Base-by-base conservation (phyloP, 148 eudicot genomes). In the Pharnaceum exiguum region DNA sequence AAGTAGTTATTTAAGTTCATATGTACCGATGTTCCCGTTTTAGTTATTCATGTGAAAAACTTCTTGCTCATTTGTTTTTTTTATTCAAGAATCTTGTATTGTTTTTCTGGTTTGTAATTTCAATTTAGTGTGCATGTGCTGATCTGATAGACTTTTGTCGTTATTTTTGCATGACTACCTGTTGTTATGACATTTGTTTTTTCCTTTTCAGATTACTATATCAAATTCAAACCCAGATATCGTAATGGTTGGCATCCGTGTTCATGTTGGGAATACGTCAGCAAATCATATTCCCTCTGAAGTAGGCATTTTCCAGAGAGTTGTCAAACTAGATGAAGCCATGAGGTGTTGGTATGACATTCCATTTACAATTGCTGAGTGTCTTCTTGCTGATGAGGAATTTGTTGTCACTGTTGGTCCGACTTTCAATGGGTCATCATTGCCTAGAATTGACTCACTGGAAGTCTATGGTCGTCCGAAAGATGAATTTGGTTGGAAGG, bases 401-500 rank as follows among this genome's bases (percentile, higher is more conserved):
- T 79, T 82, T 57, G 67, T 77, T 37, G 72, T 94, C 29, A 71
- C 83, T 44, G 67, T 94, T 56, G 96, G 99, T 26, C 79, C 91
- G 31, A 77, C 96, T 72, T 84, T 86, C 60, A 77, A 73, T 75
- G 88, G 89, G 25, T 84, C 96, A 33, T 52, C 91, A 47, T 70
- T 80, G 66, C 85, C 96, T 16, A 80, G 99, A 72, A 79, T 94
- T 52, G 99, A 94, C 71, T 82, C 95, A 8, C 57, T 94, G 65
- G 99, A 94, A 73, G 82, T 94, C 60, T 94, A 94, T 80, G 99
- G 99, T 49, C 89, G 96, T 37, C 91, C 89, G 26, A 94, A 94
- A 75, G 99, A 94, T 69, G 99, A 94, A 51, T 94, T 89, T 78
- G 96, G 99, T 17, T 94, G 99, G 99, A 94, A 86, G 55, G 99